Evolutionary conservation across 2,329 filamentous ascomycete species (phyloP).

Genomic region (Epichloe brachyelytri): DNA sequence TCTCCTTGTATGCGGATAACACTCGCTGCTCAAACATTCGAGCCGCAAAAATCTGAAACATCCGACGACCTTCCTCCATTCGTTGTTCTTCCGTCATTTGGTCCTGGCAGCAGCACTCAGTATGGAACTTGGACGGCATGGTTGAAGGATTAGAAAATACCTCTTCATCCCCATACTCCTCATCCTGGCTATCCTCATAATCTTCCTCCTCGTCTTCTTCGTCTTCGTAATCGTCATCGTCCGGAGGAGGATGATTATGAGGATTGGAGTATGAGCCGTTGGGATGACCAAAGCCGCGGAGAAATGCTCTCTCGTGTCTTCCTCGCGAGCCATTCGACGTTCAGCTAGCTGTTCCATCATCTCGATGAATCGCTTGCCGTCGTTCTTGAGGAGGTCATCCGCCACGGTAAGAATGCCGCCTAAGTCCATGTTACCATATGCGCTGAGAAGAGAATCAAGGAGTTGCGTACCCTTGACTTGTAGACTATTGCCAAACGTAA

Average conservation of each 20-base stretch:
- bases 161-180: slow-evolving; percentile 70
- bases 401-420: slow-evolving; percentile 97
- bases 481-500: slow-evolving; percentile 94
- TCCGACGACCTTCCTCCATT: slow-evolving; percentile 94
- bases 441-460: slow-evolving; percentile 29
- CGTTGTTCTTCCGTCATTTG: slow-evolving; percentile 96
- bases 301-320: slow-evolving; percentile 58
- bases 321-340: slow-evolving; percentile 91
- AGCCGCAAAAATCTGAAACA: slow-evolving; percentile 99
- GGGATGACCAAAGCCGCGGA: slow-evolving; percentile 45
- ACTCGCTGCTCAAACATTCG: slow-evolving; percentile 99
- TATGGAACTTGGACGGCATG: slow-evolving; percentile 27
- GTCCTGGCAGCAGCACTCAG: slow-evolving; percentile 52
- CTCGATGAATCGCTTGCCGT: slow-evolving; percentile 98
- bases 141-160: slow-evolving; percentile 37
- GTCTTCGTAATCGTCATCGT: slow-evolving; percentile 64
- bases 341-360: slow-evolving; percentile 99
- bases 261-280: slow-evolving; percentile 45
- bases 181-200: slow-evolving; percentile 48
- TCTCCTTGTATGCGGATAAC: slow-evolving; percentile 92
- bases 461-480: slow-evolving; percentile 68
- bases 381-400: slow-evolving; percentile 96
- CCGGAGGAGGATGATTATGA: slow-evolving; percentile 65
- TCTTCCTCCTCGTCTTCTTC: slow-evolving; percentile 51
- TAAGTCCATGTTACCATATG: slow-evolving; percentile 41